Conservation (phyloP, 2,329 filamentous ascomycete species). For the Penicillium sp. region DNA sequence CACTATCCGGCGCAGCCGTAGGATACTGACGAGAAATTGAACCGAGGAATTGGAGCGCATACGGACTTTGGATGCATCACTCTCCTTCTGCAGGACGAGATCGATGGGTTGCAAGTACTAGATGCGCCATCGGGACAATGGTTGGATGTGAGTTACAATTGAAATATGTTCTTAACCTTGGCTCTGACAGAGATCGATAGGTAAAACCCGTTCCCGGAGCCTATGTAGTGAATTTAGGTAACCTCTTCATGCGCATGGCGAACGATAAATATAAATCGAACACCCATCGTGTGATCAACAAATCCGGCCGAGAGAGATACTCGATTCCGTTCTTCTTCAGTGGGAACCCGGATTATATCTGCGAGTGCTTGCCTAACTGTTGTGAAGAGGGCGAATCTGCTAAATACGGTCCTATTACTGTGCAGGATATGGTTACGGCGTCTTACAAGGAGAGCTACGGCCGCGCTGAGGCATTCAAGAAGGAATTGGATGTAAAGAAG, state of each 20-base stretch:
- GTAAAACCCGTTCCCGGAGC: constrained; percentile 29
- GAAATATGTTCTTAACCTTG: neutral
- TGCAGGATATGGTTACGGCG: constrained; percentile 41
- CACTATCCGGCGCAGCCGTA: constrained; percentile 44
- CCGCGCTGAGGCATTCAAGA: constrained; percentile 43
- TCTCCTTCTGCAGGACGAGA: constrained; percentile 43
- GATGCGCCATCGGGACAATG: constrained; percentile 31
- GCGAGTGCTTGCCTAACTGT: constrained; percentile 46
- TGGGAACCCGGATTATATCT: constrained; percentile 46
- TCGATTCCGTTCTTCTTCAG: constrained; percentile 45
- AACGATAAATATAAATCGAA: constrained; percentile 46
- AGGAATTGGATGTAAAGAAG: constrained; percentile 28
- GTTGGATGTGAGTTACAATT: constrained; percentile 28
- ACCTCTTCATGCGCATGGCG: constrained; percentile 45
- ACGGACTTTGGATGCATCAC: constrained; percentile 46
- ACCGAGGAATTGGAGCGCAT: constrained; percentile 44
- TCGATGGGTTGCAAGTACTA: constrained; percentile 39
- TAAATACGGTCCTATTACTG: constrained; percentile 46
- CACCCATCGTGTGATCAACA: constrained; percentile 45
- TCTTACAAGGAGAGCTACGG: constrained; percentile 48
- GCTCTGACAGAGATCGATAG: constrained; percentile 2
- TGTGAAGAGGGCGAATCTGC: constrained; percentile 33
- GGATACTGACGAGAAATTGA: constrained; percentile 37
- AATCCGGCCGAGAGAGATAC: constrained; percentile 40
- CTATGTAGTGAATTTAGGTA: constrained; percentile 35